phyloP scores from a whole-genome alignment of 2,329 filamentous ascomycete genomes.

The Phialemonium atrogriseum region DNA sequence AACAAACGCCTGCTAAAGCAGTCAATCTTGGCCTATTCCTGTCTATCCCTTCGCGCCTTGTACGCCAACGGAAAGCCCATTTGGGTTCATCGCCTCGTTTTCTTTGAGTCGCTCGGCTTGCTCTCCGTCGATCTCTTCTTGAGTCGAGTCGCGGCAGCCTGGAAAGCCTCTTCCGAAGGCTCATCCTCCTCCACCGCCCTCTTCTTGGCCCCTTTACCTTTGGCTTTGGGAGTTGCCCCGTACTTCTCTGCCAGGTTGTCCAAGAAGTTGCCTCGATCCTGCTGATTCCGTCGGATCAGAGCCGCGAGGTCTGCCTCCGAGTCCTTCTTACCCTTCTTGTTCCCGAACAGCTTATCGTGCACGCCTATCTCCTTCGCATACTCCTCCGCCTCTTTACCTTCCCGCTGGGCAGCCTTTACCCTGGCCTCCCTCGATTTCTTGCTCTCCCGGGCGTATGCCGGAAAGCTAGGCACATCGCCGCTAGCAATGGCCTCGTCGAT shows the following conservation, averaged over 20 bases:
- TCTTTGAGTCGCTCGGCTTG: constrained; percentile 7
- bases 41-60: too few relatives aligned
- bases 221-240: constrained; percentile 32
- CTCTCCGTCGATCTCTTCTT: constrained; percentile 26
- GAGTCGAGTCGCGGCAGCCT: constrained; percentile 45
- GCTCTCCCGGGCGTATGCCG: constrained; percentile 66
- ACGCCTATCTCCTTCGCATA: constrained; percentile 68
- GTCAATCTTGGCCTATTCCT: too few relatives aligned
- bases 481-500: constrained; percentile 72
- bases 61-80: too few relatives aligned
- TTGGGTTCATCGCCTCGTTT: constrained; percentile 12
- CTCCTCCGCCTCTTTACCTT: constrained; percentile 66
- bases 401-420: constrained; percentile 53
- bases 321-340: constrained; percentile 28
- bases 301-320: constrained; percentile 56
- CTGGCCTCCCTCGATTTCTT: constrained; percentile 53
- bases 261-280: constrained; percentile 57
- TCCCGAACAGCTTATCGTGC: constrained; percentile 58
- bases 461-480: constrained; percentile 58
- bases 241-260: constrained; percentile 75
- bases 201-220: constrained; percentile 42
- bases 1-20: too few relatives aligned
- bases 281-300: constrained; percentile 65
- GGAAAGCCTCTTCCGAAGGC: constrained; percentile 53
- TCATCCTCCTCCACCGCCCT: constrained; percentile 53